A percentile compares a stretch with the other conserved stretches of the same genome.
phyloP scores from a whole-genome alignment of 2,329 filamentous ascomycete genomes.

The Hymenoscyphus fructigenus region DNA sequence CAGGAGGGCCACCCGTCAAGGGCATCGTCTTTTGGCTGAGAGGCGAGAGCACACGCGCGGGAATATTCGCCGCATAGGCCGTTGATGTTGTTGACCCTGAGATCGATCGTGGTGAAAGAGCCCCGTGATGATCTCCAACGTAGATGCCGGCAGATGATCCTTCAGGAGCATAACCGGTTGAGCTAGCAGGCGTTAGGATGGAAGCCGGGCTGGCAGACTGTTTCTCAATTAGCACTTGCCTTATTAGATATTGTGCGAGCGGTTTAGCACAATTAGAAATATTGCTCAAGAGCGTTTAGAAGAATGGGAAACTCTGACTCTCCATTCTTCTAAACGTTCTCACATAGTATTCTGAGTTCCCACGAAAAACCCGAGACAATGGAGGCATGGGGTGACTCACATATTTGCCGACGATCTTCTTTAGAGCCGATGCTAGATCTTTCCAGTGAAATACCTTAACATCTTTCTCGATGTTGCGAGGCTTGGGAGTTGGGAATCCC shows the following conservation, averaged over 20 bases:
- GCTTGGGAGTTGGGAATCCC: conserved; percentile 93
- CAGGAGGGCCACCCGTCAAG: conserved; percentile 31
- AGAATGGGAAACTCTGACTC: background rate
- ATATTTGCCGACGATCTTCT: conserved; percentile 99
- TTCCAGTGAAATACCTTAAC: conserved; percentile 99
- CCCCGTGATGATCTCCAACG: conserved; percentile 34
- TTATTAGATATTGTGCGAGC: no score
- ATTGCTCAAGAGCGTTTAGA: no score
- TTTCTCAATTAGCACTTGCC: conserved; percentile 16
- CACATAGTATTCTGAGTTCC: no score
- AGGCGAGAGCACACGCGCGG: conserved; percentile 32
- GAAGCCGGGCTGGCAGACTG: conserved; percentile 38
- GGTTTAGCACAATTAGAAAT: no score
- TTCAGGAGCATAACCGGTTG: conserved; percentile 35
- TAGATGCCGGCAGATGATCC: conserved; percentile 31
- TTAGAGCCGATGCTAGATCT: conserved; percentile 79
- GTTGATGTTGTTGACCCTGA: conserved; percentile 33
- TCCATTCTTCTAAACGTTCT: no score
- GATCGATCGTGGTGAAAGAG: conserved; percentile 35
- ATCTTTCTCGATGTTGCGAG: conserved; percentile 97
- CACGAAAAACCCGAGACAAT: no score
- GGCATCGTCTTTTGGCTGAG: conserved; percentile 31
- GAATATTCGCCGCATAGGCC: conserved; percentile 28
- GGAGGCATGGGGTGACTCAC: conserved; percentile 22
- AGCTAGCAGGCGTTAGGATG: conserved; percentile 36